Evolutionary conservation across 805 yeast genomes (phyloP), one percentile per base, ranked within the genome.

Genomic region (Wickerhamomyces bovis): DNA sequence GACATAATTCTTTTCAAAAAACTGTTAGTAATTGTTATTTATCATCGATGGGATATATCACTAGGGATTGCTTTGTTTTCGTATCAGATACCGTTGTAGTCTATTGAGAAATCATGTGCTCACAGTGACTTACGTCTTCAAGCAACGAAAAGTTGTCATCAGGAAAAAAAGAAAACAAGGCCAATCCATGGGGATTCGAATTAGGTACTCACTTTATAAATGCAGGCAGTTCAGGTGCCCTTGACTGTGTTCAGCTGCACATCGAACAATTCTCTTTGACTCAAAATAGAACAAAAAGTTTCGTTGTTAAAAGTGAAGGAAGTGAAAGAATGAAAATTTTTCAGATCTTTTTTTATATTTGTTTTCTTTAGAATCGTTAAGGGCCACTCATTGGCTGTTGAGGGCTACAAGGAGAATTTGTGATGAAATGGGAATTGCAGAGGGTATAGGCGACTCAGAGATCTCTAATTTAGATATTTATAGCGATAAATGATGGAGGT

Each of bases 1-100:
- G 67, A 64, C 73, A 69, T 68, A 28, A 20, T 33, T 20, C 16
- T n/a, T 19, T 28, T 31, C n/a, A n/a, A n/a, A 13, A 10, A 20
- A 31, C 18, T n/a, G 36, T 33, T 18, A 33, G 36, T 33, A 33
- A 33, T 33, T 33, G 36, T 16, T 7, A 28, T 33, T 18, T 6
- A 9, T 31, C 3, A n/a, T 6, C 35, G 15, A 31, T 31, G 16
- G 3, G 3, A 2, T 13, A 33, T 25, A 30, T n/a, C 7, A 15
- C 33, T 31, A 15, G 21, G 18, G 28, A 11, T 39, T 15, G n/a
- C 13, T 33, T 33, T 21, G 18, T 41, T 22, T 12, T 39, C 12
- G 16, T 56, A 40, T 85, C 95, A 87, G 95, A 87, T 87, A 87
- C 95, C 95, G 95, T 87, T 87, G 95, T 87, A 87, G 96, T 87